Conservation (phyloP, 1,284 basidiomycete species). For the Testicularia cyperi region DNA sequence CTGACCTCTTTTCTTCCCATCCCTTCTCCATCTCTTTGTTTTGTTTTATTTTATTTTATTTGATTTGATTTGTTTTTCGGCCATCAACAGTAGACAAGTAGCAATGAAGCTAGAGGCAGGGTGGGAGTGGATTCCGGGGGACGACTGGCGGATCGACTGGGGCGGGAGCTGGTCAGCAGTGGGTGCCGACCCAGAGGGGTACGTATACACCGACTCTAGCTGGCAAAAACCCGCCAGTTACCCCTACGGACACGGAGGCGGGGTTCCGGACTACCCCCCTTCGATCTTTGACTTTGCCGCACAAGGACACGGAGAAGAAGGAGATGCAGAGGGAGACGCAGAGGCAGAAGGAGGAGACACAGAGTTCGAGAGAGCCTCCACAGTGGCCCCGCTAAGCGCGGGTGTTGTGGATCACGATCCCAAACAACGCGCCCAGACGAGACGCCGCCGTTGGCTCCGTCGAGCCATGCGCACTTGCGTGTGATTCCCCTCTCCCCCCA, state of each 20-base stretch:
- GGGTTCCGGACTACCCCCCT: conserved; percentile 28
- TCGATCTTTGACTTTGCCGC: conserved; percentile 24
- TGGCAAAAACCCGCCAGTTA: conserved; percentile 57
- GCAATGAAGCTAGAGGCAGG: conserved; percentile 50
- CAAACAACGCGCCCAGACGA: conserved; percentile 24
- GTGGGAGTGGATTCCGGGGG: conserved; percentile 55
- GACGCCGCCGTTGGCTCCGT: conserved; percentile 39
- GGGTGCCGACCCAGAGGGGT: conserved; percentile 55
- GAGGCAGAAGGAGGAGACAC: conserved; percentile 27
- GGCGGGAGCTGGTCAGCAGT: conserved; percentile 54
- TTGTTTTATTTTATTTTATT: too few species aligned
- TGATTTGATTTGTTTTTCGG: too few species aligned
- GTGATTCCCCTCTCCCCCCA: too few species aligned
- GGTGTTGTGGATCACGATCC: conserved; percentile 34
- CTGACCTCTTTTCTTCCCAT: conserved; percentile 19
- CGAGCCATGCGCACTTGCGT: conserved; percentile 21
- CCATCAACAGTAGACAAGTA: conserved; percentile 48
- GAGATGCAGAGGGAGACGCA: conserved; percentile 7
- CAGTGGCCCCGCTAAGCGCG: conserved; percentile 20
- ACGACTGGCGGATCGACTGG: conserved; percentile 60
- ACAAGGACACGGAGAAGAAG: conserved; percentile 4
- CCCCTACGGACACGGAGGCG: conserved; percentile 48
- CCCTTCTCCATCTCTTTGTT: background rate
- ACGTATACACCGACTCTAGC: conserved; percentile 54
- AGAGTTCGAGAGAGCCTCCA: too few species aligned